Conservation (phyloP, 441 rosid genomes). For the Populus tomentosa region DNA sequence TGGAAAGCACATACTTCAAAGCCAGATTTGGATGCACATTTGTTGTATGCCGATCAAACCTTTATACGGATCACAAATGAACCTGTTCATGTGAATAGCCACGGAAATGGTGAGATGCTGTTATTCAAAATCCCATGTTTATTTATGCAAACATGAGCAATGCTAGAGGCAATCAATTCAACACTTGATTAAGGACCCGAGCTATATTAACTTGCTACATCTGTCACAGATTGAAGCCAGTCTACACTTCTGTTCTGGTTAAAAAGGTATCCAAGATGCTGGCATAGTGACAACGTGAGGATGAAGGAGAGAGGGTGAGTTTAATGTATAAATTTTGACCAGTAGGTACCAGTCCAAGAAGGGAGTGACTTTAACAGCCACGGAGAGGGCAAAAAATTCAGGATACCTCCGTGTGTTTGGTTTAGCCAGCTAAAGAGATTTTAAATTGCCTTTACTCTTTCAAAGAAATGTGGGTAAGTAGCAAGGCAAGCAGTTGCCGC, state of each 20-base stretch:
- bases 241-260: not conserved
- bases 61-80: conserved; percentile 71
- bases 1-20: conserved; percentile 1
- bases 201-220: not conserved
- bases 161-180: not conserved
- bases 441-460: not conserved
- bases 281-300: not conserved
- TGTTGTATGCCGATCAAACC: conserved; percentile 32
- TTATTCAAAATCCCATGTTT: not conserved
- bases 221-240: not conserved
- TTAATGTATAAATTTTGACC: not conserved
- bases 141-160: not conserved
- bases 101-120: not conserved
- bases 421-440: too few relatives aligned
- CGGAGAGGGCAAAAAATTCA: too few relatives aligned
- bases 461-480: not conserved
- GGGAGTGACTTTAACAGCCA: not conserved
- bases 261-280: not conserved
- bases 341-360: not conserved
- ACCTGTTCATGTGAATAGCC: conserved; percentile 31
- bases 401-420: not conserved
- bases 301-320: not conserved
- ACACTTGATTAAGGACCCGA: too few relatives aligned
- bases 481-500: not conserved
- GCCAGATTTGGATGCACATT: not conserved